Evolutionary conservation across 1,284 basidiomycete genomes (phyloP).

Genomic region (Ustilago nuda): DNA sequence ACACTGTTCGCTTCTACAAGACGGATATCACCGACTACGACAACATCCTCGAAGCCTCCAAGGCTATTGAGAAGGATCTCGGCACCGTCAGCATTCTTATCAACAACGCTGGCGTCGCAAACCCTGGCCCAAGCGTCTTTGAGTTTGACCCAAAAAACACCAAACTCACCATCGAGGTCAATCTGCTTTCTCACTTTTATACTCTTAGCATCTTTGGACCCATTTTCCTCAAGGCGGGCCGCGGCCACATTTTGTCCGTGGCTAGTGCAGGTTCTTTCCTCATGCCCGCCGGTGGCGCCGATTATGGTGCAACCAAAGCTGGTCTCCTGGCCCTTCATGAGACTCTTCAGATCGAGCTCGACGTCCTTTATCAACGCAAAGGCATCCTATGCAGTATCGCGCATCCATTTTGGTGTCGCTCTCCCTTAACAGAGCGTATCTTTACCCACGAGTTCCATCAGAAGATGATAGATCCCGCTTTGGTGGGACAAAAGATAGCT

Average conservation of each 20-base stretch:
- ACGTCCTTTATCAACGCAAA: constrained; percentile 52
- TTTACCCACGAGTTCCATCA: constrained; percentile 13
- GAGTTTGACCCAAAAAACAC: constrained; percentile 48
- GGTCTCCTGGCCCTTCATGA: constrained; percentile 64
- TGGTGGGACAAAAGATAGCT: constrained; percentile 27
- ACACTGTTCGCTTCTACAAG: constrained; percentile 45
- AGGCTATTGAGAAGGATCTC: constrained; percentile 51
- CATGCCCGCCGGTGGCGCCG: constrained; percentile 58
- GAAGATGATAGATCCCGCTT: constrained; percentile 28
- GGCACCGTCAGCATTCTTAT: constrained; percentile 45
- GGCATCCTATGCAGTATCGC: constrained; percentile 40
- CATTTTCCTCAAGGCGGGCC: constrained; percentile 60
- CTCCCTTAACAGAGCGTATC: constrained; percentile 8
- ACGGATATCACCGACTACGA: constrained; percentile 62
- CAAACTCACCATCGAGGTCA: constrained; percentile 58
- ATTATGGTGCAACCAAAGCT: constrained; percentile 62
- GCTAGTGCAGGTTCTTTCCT: constrained; percentile 61
- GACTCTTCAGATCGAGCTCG: constrained; percentile 59
- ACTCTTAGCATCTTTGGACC: constrained; percentile 65
- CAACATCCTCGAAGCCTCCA: constrained; percentile 48
- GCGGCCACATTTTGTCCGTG: constrained; percentile 63
- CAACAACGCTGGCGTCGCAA: constrained; percentile 64
- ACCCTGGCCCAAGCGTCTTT: constrained; percentile 51
- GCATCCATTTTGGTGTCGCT: constrained; percentile 40
- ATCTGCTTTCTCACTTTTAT: constrained; percentile 61